Evolutionary conservation across 192 early-diverging fungal genomes (phyloP), one percentile per base, ranked within the genome.

Genomic region (Cetraspora pellucida): DNA sequence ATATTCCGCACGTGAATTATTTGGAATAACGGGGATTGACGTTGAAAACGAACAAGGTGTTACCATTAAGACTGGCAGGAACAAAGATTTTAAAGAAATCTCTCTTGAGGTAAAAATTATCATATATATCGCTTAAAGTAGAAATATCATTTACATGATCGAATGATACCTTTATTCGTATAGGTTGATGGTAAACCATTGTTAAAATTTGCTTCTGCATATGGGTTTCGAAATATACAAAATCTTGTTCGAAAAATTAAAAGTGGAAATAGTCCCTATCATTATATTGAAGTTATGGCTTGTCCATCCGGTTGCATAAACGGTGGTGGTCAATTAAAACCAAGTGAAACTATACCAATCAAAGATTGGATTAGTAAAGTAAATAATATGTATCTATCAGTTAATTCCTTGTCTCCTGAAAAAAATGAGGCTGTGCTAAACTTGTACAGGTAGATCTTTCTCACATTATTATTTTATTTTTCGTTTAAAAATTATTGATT

Each of bases 191-290:
- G 82, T 1, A 82, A 88, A 77, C 85, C 88, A 1, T 72, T 87
- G 13, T 86, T 99, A 31, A 83, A 84, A 75, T 98, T 99, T 87
- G 95, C 93, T 8, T 82, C 90, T 0, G 92, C 93, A 1, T 97
- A 98, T 82, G 97, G 98, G 10, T 99, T 99, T 87, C 86, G 95
- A 14, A 97, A 99, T 78, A 93, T 99, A 72, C 98, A 99, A 82
- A 98, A 97, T 71, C 83, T 99, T 67, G 95, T 99, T 50, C 90
- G 98, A n/a, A 99, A 98, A 81, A 87, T 97, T 61, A 96, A 97
- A 72, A 86, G 88, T 8, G 88, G 89, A 30, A 89, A 90, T 47
- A 88, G 87, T 27, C 75, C 82, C 4, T 97, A 95, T 81, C 91
- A 98, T 78, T 99, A 92, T 78, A 93, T 98, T 1, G 97, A 99